Conservation (phyloP, 2,329 filamentous ascomycete species). For the Alternaria burnsii region DNA sequence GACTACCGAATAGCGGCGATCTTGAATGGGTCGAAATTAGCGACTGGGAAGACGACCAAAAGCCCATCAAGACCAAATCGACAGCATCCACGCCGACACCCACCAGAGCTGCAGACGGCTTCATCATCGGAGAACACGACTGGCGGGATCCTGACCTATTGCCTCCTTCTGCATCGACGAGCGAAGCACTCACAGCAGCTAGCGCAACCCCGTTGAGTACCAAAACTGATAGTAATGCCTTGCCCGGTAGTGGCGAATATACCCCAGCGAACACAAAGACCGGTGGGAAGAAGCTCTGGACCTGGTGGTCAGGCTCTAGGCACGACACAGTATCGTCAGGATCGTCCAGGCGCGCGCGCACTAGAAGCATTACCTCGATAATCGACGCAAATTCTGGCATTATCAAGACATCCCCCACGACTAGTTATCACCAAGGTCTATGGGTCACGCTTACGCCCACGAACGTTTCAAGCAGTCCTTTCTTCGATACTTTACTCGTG, state of each 20-base stretch:
- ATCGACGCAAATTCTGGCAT: constrained; percentile 28
- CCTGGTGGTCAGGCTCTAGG: constrained; percentile 33
- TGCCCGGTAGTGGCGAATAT: constrained; percentile 38
- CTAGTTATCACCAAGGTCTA: constrained; percentile 73
- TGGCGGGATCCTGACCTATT: constrained; percentile 83
- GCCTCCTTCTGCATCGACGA: constrained; percentile 50
- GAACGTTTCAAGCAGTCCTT: constrained; percentile 84
- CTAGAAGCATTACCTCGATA: constrained; percentile 32
- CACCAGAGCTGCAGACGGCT: constrained; percentile 60
- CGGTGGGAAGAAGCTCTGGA: constrained; percentile 25
- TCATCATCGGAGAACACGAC: constrained; percentile 85
- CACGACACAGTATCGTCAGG: constrained; percentile 27
- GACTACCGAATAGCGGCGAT: constrained; percentile 76
- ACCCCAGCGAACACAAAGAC: constrained; percentile 29
- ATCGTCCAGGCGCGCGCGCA: constrained; percentile 14
- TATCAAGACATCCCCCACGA: constrained; percentile 26
- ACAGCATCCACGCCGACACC: constrained; percentile 14
- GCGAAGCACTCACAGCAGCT: neutral
- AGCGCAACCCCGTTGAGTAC: constrained; percentile 32
- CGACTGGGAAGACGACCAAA: constrained; percentile 66
- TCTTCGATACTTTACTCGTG: constrained; percentile 95
- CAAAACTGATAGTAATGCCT: constrained; percentile 57
- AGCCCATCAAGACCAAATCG: constrained; percentile 37
- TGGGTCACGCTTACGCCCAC: constrained; percentile 98
- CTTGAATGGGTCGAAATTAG: constrained; percentile 76